Conservation (phyloP, 2,329 filamentous ascomycete species). For the Talaromyces sp. region DNA sequence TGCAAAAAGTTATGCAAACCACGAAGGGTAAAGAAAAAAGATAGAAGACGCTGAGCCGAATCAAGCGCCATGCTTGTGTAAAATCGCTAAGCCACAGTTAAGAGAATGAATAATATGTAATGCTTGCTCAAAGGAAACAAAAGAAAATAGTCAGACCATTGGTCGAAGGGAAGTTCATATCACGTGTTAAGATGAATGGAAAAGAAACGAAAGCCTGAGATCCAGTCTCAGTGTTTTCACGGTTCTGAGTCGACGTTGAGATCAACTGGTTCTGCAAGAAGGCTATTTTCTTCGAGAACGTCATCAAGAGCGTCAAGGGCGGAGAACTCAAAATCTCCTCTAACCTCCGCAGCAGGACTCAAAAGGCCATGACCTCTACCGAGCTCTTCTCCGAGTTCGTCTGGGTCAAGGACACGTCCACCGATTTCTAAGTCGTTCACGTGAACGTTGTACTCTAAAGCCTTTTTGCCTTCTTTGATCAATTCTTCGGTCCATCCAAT, state of each 20-base stretch:
- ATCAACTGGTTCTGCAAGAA: slow-evolving; percentile 1
- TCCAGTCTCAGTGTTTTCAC: slow-evolving; percentile 2
- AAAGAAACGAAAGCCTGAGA: slow-evolving; percentile 4
- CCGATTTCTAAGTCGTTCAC: slow-evolving; percentile 78
- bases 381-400: slow-evolving; percentile 51
- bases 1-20: neutral
- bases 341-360: slow-evolving; percentile 29
- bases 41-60: neutral
- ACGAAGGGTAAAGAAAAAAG: neutral
- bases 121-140: neutral
- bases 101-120: neutral
- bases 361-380: slow-evolving; percentile 31
- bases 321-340: slow-evolving; percentile 3
- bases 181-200: neutral
- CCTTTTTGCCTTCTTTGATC: slow-evolving; percentile 83
- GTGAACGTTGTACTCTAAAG: slow-evolving; percentile 75
- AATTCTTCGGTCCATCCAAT: slow-evolving; percentile 85
- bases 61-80: neutral
- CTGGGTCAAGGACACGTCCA: slow-evolving; percentile 70
- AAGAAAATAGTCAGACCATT: neutral
- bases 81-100: neutral
- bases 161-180: neutral
- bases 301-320: slow-evolving; percentile 5
- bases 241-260: neutral
- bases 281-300: neutral